Evolutionary conservation across 495 filamentous ascomycete genomes (phyloP).

Genomic region (Penicillium dipodomyicola): DNA sequence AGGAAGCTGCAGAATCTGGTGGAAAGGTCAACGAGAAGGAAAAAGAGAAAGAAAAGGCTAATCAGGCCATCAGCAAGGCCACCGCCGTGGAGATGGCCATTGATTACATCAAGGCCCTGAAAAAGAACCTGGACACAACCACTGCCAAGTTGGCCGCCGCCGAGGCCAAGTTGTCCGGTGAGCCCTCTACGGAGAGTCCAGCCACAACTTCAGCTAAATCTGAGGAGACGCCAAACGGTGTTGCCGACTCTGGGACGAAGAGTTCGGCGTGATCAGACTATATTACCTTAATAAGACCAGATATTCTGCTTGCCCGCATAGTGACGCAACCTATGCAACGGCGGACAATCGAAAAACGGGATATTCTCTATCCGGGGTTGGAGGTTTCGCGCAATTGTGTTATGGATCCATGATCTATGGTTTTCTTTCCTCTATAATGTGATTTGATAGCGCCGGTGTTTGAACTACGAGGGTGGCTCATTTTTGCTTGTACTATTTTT

Average conservation of each 20-base stretch:
- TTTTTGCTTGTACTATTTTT: neutral
- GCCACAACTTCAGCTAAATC: neutral
- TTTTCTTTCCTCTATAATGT: neutral
- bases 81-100: constrained; percentile 95
- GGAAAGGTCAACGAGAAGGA: constrained; percentile 42
- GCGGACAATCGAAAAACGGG: neutral
- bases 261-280: neutral
- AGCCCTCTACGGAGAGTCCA: neutral
- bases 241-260: neutral
- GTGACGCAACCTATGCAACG: neutral
- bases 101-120: constrained; percentile 85
- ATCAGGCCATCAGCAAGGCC: constrained; percentile 79
- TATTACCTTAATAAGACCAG: neutral
- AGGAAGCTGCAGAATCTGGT: constrained; percentile 31
- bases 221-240: neutral
- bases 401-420: constrained; percentile 9
- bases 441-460: constrained; percentile 22
- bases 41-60: constrained; percentile 42
- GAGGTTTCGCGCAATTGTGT: constrained; percentile 6
- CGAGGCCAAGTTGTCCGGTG: constrained; percentile 42
- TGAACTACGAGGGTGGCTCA: constrained; percentile 2
- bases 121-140: constrained; percentile 68
- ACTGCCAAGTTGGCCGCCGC: constrained; percentile 62
- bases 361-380: neutral
- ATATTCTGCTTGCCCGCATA: neutral